Evolutionary conservation across 2,329 filamentous ascomycete species (phyloP), one percentile per base, ranked within the genome.

Genomic region (Neobulgaria alba): DNA sequence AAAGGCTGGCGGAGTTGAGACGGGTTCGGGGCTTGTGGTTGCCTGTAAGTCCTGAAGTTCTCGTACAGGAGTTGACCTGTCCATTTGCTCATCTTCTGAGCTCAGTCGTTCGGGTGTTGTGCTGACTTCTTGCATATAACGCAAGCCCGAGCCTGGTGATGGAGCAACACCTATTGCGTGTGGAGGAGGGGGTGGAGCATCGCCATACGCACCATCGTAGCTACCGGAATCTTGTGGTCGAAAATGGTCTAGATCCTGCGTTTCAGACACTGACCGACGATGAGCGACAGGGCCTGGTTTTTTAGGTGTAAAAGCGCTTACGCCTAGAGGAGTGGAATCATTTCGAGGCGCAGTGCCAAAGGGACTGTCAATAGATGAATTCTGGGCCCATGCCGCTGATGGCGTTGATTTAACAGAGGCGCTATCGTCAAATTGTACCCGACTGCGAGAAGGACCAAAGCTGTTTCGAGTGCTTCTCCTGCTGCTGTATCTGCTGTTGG

Each of bases 1-100:
- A 59, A 95, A 90, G 9, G 77, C 78, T 3, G 90, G 90, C 1
- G 90, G 89, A 4, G 72, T 68, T 4, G 75, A 76, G 15, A 95
- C 87, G 5, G 85, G 85, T 50, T 85, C 82, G 1, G 85, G 85
- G 5, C 41, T 44, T 5, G 46, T 51, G 4, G 83, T 77, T 23
- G 72, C 69, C 59, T 77, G 70, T 60, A 79, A 69, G 14, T 68
- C 69, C 31, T 72, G 68, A 29, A 81, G 60, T 40, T 75, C 71
- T 29, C 65, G 64, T 16, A 72, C 63, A 1, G 69, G 66, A 7
- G 68, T 62, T 1, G 61, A 54, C 29, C 37, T 45, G 14, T 48
- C 46, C 16, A n/a, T 57, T 52, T 29, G 60, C 57, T 79, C 76
- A 29, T 77, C 73, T 18, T 77, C 73, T 3, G 77, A 79, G 49